phyloP scores from a whole-genome alignment of 148 eudicot genomes.

The Gaultheria prostrata region DNA sequence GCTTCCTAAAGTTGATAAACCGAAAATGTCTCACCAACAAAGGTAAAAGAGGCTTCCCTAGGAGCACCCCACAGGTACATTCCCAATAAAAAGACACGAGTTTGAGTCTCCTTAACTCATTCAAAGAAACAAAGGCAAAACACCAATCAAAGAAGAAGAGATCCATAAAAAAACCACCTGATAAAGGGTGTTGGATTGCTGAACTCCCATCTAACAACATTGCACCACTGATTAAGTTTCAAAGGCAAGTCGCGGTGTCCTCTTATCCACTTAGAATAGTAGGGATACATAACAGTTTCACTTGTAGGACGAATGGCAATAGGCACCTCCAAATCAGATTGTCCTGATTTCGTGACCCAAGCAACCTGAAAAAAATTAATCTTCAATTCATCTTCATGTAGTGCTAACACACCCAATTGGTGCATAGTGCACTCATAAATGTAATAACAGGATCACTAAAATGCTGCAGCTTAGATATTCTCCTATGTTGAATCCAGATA shows the following conservation, averaged over 20 bases:
- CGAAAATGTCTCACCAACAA: not conserved
- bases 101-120: not conserved
- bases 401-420: not conserved
- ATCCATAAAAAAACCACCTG: slow-evolving; percentile 46
- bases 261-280: slow-evolving; percentile 95
- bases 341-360: slow-evolving; percentile 96
- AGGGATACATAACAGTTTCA: slow-evolving; percentile 99
- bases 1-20: slow-evolving; percentile 9
- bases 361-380: slow-evolving; percentile 62
- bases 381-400: not conserved
- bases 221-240: slow-evolving; percentile 97
- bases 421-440: not conserved
- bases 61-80: not conserved
- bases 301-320: slow-evolving; percentile 99
- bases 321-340: slow-evolving; percentile 82
- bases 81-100: not conserved
- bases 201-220: slow-evolving; percentile 99
- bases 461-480: not conserved
- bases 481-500: not conserved
- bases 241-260: slow-evolving; percentile 97
- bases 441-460: not conserved
- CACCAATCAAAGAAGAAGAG: not conserved
- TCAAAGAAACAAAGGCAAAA: not conserved
- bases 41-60: not conserved
- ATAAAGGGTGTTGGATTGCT: slow-evolving; percentile 99